These are phyloP conservation scores for Cercospora zeae-maydis DNA, from an alignment of 2,329 filamentous ascomycete genomes.

Conservation along the genomic window DNA sequence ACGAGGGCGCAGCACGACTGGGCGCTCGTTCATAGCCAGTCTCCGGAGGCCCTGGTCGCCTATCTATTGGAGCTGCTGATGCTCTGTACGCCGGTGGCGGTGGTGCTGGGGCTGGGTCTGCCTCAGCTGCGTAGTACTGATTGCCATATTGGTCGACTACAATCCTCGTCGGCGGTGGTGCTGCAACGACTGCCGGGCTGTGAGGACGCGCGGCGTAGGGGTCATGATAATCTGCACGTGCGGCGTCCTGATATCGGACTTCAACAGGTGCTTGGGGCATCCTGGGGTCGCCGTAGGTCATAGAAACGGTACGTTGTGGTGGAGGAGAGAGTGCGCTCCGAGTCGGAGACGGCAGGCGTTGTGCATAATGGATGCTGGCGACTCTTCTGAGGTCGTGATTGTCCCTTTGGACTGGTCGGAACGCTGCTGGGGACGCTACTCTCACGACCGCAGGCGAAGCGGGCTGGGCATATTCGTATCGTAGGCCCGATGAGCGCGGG, in stretches of 20 bases:
- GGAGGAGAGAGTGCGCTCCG: conserved; percentile 41
- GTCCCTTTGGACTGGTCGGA: conserved; percentile 40
- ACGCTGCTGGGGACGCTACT: conserved; percentile 37
- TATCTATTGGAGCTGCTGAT: conserved; percentile 46
- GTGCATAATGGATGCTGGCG: conserved; percentile 48
- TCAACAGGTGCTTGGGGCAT: conserved; percentile 28
- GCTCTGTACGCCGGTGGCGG: conserved; percentile 42
- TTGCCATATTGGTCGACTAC: conserved; percentile 80
- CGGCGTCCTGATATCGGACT: conserved; percentile 35
- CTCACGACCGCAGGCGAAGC: conserved; percentile 40
- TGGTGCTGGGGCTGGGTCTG: conserved; percentile 33
- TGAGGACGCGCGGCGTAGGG: conserved; percentile 39
- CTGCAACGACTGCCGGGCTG: conserved; percentile 43
- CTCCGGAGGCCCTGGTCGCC: conserved; percentile 37
- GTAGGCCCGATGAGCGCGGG: conserved; percentile 37
- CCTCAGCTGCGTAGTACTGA: conserved; percentile 64
- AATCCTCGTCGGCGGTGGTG: conserved; percentile 54
- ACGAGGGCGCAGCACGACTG: conserved; percentile 42
- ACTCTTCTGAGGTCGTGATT: conserved; percentile 48
- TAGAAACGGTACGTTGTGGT: conserved; percentile 41
- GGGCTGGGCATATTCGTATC: conserved; percentile 43
- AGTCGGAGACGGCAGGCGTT: conserved; percentile 44
- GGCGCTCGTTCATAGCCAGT: conserved; percentile 58
- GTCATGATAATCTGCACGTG: conserved; percentile 29
- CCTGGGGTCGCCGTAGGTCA: conserved; percentile 42